Base-by-base conservation (phyloP, 129 eudicot species). In the Oenanthe sinensis region DNA sequence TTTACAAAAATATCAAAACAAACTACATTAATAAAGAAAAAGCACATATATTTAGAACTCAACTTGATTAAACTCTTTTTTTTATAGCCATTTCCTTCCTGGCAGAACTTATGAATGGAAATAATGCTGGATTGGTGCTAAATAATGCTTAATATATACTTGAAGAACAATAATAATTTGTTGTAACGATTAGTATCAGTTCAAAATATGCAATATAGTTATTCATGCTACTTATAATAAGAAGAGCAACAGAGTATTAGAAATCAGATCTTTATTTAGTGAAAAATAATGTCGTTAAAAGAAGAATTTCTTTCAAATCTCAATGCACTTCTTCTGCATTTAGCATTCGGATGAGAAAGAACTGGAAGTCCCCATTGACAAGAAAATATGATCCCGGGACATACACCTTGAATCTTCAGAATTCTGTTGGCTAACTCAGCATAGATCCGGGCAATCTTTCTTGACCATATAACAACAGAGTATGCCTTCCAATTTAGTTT, bases 331-430 rank as follows among this genome's bases (percentile, higher is more conserved):
- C 77, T 84, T 83, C 88, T 80, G 62, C 81, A 81, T 39, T 75
- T 87, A 39, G 79, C 75, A 88, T 82, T 75, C 12, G 90, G 85
- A 86, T 93, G 91, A 82, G 92, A 87, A 83, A 90, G 90, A 60
- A 92, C 91, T 9, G 97, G 93, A 83, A 92, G 90, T 58, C 96
- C 97, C 93, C 91, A 92, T 33, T 89, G 91, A 49, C 87, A 77
- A 37, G 95, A 77, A 81, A 89, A 84, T 15, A 85, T 77, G 77
- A 92, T 84, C 20, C 83, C 79, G 0, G 91, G 93, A 77, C 86
- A 87, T 4, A 80, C 79, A 67, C 81, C 96, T 42, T 88, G 89
- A 58, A 85, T 77, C 81, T 87, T 88, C 83, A 84, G 77, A 77
- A 84, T 28, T 68, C 85, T 80, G 36, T 84, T 86, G 30, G 86